Evolutionary conservation across 306 rosid genomes (phyloP), one percentile per base, ranked within the genome.

Genomic region (Senna siamea): DNA sequence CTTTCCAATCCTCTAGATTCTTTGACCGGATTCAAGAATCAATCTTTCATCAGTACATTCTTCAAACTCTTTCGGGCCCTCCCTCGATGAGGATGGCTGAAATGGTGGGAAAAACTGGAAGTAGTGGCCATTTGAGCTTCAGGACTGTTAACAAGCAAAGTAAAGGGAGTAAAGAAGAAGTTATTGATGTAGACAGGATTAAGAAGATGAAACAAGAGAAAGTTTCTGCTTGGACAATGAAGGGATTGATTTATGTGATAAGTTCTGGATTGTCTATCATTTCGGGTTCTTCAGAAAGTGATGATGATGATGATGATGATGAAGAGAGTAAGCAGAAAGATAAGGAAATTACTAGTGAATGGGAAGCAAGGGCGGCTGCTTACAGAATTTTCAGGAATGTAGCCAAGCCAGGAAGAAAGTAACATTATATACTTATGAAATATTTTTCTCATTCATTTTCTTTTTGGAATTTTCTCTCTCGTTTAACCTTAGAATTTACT

Each of bases 211-310:
- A 85, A 69, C 90, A 78, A 70, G 93, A 72, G 74, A 90, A 75
- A 35, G 80, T 93, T 81, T 93, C 95, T 40, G 91, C 92, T 82
- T 93, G 91, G 96, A 93, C 98, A 5, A 84, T 93, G 91, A 90
- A 81, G 79, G 95, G 89, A 26, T 83, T 93, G 69, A 72, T 90
- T 71, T 75, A 81, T 81, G 95, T 85, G 38, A 86, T 93, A 18
- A 75, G 78, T 66, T 85, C 95, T 32, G 90, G 96, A 9, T 63
- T 93, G 77, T 85, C 96, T 48, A 93, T 86, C 44, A 80, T 87
- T 37, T 77, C 92, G 15, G 76, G 40, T 37, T 37, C 40, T 37
- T 5, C 40, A 5, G 40, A 37, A 5, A 37, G 40, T 5, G 40
- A 37, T 5, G 40, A 83, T 0, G 83, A 81, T 23, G 60, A 70